These are phyloP conservation scores for Lepidium aucheri DNA, from an alignment of 345 rosid species.

Conservation along the genomic window DNA sequence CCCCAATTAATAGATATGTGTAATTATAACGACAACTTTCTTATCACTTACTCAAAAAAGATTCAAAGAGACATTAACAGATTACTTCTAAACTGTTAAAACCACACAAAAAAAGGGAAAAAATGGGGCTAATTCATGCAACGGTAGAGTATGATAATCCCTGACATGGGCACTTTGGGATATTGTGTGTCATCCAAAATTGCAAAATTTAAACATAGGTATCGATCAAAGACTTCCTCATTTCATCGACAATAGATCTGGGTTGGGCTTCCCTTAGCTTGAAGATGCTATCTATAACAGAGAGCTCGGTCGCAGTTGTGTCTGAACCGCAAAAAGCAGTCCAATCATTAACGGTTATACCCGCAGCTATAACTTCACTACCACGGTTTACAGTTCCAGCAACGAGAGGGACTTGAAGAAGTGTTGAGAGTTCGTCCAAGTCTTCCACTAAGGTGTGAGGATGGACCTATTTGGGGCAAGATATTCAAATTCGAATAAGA, in stretches of 20 bases:
- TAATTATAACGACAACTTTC: neutral
- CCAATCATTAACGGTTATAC: slow-evolving; percentile 90
- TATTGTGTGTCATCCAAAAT: slow-evolving; percentile 4
- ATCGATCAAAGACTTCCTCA: slow-evolving; percentile 88
- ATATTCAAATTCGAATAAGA: neutral
- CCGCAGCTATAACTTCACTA: slow-evolving; percentile 76
- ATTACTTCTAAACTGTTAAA: neutral
- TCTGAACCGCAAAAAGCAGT: slow-evolving; percentile 83
- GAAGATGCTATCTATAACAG: slow-evolving; percentile 84
- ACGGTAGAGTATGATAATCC: neutral
- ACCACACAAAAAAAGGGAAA: neutral
- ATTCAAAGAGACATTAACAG: neutral
- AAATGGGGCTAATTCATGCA: slow-evolving; percentile 1
- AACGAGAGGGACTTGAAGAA: slow-evolving; percentile 67
- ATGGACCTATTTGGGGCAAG: slow-evolving; percentile 49
- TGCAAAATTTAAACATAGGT: slow-evolving; percentile 46
- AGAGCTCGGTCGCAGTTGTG: slow-evolving; percentile 88
- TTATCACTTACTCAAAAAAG: neutral
- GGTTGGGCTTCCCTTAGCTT: slow-evolving; percentile 91
- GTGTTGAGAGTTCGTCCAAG: slow-evolving; percentile 88
- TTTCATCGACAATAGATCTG: slow-evolving; percentile 69
- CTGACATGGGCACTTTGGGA: neutral
- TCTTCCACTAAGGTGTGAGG: slow-evolving; percentile 94
- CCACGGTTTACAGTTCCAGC: slow-evolving; percentile 89
- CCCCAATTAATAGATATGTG: neutral